Evolutionary conservation across 352 stramenopile species (phyloP).

Genomic region (Phytophthora meadii): DNA sequence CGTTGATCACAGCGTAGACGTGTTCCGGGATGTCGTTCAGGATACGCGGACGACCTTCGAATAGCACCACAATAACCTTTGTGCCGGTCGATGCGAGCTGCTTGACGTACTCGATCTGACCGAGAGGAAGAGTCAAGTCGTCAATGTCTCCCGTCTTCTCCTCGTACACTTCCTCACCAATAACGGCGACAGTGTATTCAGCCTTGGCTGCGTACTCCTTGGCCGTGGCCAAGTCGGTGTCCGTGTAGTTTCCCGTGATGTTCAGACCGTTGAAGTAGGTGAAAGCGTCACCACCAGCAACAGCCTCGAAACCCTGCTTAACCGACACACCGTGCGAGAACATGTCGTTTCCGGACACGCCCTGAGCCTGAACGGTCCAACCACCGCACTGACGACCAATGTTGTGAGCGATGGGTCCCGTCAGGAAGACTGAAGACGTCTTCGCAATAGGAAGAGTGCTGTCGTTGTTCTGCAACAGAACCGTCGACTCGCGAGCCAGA

Average conservation of each 20-base stretch:
- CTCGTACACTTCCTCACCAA: conserved; percentile 38
- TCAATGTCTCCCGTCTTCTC: conserved; percentile 86
- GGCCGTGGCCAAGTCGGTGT: conserved; percentile 15
- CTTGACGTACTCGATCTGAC: conserved; percentile 77
- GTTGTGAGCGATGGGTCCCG: conserved; percentile 50
- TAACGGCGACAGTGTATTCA: conserved; percentile 40
- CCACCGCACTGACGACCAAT: conserved; percentile 67
- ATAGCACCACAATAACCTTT: conserved; percentile 76
- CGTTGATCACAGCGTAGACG: conserved; percentile 78
- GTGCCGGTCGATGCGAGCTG: conserved; percentile 58
- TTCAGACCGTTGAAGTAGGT: conserved; percentile 64
- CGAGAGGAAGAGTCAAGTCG: conserved; percentile 39
- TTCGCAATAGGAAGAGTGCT: conserved; percentile 20
- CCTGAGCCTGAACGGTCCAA: conserved; percentile 78
- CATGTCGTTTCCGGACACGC: conserved; percentile 48
- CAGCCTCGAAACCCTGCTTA: conserved; percentile 48
- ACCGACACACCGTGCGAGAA: conserved; percentile 56
- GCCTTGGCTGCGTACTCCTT: conserved; percentile 31
- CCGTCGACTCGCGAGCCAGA: conserved; percentile 64
- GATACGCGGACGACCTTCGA: conserved; percentile 77
- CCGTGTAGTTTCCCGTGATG: conserved; percentile 51
- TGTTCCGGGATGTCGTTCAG: conserved; percentile 51
- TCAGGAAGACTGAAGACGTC: conserved; percentile 17
- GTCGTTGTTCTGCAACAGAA: conserved; percentile 33
- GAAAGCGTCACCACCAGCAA: conserved; percentile 27